These are phyloP conservation scores for Tuber calosporum DNA, from an alignment of 495 filamentous ascomycete genomes.

Conservation along the genomic window DNA sequence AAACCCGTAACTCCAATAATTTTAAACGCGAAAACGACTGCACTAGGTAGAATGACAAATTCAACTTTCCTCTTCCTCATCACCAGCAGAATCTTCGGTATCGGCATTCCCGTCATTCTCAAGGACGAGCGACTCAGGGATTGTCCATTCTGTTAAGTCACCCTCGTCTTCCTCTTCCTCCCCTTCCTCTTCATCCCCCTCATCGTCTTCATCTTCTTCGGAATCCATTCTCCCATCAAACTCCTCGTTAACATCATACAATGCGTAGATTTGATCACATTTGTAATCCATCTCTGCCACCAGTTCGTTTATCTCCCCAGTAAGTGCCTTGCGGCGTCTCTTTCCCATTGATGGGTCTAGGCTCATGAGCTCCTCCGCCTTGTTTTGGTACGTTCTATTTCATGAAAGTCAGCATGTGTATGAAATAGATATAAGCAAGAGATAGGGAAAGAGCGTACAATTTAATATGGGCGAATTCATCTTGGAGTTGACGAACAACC, in stretches of 20 bases:
- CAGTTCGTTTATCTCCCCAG: conserved; percentile 58
- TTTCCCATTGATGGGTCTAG: conserved; percentile 63
- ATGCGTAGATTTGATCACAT: conserved; percentile 76
- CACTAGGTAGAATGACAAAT: neutral
- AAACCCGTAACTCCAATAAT: conserved; percentile 10
- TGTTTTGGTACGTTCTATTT: conserved; percentile 36
- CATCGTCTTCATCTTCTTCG: conserved; percentile 11
- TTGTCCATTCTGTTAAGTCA: conserved; percentile 34
- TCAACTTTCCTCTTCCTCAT: conserved; percentile 12
- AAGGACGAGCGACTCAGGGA: conserved; percentile 26
- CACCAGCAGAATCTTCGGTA: conserved; percentile 19
- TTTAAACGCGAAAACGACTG: conserved; percentile 1
- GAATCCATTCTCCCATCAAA: conserved; percentile 23
- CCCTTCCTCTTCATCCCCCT: neutral
- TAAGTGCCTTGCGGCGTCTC: conserved; percentile 58
- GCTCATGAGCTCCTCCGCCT: conserved; percentile 46
- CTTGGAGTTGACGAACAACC: conserved; percentile 51
- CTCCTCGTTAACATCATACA: conserved; percentile 83
- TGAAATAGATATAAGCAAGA: neutral
- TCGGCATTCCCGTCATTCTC: conserved; percentile 4
- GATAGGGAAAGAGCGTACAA: conserved; percentile 48
- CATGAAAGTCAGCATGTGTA: neutral
- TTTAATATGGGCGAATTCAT: conserved; percentile 77
- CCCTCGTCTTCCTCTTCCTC: conserved; percentile 23
- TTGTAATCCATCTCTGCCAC: conserved; percentile 64